These are phyloP conservation scores for Pelagophyceae sp. DNA, from an alignment of 352 stramenopile genomes.

Conservation along the genomic window DNA sequence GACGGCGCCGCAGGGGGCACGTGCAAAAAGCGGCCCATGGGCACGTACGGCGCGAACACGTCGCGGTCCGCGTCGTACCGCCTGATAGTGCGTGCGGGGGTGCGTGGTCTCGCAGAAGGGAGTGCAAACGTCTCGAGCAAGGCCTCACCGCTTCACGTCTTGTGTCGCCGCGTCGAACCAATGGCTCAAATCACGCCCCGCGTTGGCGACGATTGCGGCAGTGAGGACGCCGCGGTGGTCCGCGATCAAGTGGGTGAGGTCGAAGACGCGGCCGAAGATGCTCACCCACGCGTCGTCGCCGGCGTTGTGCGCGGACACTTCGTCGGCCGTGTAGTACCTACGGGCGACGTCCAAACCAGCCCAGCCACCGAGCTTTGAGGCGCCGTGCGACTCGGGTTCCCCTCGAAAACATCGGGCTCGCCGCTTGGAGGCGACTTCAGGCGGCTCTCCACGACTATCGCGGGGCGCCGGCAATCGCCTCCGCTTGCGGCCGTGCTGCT, in stretches of 20 bases:
- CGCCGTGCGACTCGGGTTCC: too few species aligned
- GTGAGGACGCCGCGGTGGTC: conserved; percentile 46
- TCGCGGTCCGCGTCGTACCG: not conserved
- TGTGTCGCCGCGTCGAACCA: conserved; percentile 70
- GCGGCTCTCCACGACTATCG: too few species aligned
- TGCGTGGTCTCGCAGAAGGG: not conserved
- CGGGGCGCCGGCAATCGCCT: too few species aligned
- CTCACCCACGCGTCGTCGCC: conserved; percentile 54
- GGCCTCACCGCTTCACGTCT: conserved; percentile 41
- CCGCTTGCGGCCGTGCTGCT: not conserved
- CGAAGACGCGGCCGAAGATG: conserved; percentile 53
- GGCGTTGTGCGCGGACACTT: conserved; percentile 69
- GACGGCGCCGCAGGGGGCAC: conserved; percentile 66
- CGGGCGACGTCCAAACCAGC: not conserved
- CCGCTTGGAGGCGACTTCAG: too few species aligned
- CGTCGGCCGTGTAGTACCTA: conserved; percentile 60
- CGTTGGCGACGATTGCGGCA: not conserved
- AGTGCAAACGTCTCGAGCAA: too few species aligned
- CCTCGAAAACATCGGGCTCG: too few species aligned
- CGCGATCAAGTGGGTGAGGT: conserved; percentile 63
- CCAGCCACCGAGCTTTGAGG: too few species aligned
- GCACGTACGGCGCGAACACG: conserved; percentile 52
- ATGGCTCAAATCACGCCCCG: conserved; percentile 34
- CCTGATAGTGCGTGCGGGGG: conserved; percentile 5
- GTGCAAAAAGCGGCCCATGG: conserved; percentile 69